A percentile compares a stretch with the other conserved stretches of the same genome.
Conservation (phyloP, 768 basidiomycete species). For the Russula vinacea region DNA sequence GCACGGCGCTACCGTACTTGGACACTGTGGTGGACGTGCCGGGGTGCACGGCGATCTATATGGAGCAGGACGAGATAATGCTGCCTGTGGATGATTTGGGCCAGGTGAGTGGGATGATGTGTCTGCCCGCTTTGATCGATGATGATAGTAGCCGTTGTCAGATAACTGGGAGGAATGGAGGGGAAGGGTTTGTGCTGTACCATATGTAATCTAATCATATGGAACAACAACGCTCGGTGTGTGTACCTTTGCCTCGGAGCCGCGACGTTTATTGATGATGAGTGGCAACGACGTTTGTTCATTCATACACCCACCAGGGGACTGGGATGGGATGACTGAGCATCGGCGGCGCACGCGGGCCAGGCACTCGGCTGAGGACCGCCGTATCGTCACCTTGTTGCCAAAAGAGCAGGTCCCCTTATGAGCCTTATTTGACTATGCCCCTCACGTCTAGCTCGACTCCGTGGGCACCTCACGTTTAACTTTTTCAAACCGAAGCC, state of each 20-base stretch:
- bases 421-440: too few relatives aligned
- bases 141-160: too few relatives aligned
- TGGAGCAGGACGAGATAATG: slow-evolving; percentile 12
- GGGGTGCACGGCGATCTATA: slow-evolving; percentile 7
- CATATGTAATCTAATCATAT: neutral
- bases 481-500: neutral
- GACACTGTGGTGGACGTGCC: neutral
- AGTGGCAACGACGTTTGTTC: neutral
- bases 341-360: slow-evolving; percentile 1
- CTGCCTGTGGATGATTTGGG: slow-evolving; percentile 2
- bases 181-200: neutral
- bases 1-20: neutral
- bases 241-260: neutral
- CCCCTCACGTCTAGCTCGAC: too few relatives aligned
- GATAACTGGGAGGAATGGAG: too few relatives aligned
- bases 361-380: neutral
- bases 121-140: slow-evolving; percentile 1
- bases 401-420: too few relatives aligned
- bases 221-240: too few relatives aligned
- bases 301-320: too few relatives aligned
- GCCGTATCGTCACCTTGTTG: neutral
- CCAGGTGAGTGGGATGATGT: neutral
- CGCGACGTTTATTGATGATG: neutral
- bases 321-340: too few relatives aligned
- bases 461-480: neutral